Evolutionary conservation across 2,329 filamentous ascomycete genomes (phyloP).

Genomic region (Colletotrichum sp.): DNA sequence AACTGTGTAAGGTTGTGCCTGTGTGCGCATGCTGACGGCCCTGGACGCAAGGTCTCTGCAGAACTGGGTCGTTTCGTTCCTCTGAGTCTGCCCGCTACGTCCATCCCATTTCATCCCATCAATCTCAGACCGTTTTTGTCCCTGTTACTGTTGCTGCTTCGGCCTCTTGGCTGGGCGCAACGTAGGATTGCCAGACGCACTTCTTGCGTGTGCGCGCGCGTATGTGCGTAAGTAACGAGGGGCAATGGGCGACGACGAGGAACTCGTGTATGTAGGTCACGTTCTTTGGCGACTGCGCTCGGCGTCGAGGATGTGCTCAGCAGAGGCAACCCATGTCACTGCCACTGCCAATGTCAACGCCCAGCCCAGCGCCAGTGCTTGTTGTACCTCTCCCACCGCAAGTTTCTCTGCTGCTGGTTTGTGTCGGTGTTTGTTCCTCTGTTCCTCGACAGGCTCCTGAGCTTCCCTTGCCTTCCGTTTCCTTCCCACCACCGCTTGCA

Average conservation of each 20-base stretch:
- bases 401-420: not conserved
- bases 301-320: not conserved
- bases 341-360: not conserved
- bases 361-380: not conserved
- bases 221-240: not conserved
- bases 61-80: not conserved
- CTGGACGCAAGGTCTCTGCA: not conserved
- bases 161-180: constrained; percentile 9
- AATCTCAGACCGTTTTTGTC: not conserved
- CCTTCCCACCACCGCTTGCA: constrained; percentile 1
- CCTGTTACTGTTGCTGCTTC: constrained; percentile 7
- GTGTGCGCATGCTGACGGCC: constrained; percentile 1
- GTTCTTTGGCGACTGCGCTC: not conserved
- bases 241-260: not conserved
- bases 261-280: constrained; percentile 4
- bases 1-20: constrained; percentile 14
- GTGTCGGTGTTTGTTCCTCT: not conserved
- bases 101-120: constrained; percentile 11
- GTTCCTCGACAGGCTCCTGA: not conserved
- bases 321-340: constrained; percentile 17
- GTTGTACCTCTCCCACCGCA: not conserved
- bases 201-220: not conserved
- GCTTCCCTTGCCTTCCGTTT: not conserved
- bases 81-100: not conserved
- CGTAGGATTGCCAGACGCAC: constrained; percentile 3